A percentile compares a stretch with the other conserved stretches of the same genome.
Evolutionary conservation across 2,329 filamentous ascomycete genomes (phyloP).

Genomic region (Parascedosporium putredinis): DNA sequence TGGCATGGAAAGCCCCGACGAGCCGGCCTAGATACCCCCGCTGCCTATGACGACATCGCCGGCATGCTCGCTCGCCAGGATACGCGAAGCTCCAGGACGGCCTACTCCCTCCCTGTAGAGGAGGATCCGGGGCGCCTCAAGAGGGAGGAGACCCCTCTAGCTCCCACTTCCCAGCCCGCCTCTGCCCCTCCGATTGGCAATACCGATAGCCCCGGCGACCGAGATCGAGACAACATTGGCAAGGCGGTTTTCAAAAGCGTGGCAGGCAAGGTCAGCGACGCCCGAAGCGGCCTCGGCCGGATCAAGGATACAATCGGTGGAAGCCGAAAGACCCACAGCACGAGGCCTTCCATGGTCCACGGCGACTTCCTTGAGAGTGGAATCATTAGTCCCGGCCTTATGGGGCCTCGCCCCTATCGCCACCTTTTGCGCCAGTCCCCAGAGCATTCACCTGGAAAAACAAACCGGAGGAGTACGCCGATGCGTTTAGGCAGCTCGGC

Average conservation of each 20-base stretch:
- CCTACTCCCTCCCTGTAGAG: constrained; percentile 18
- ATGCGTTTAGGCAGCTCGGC: constrained; percentile 15
- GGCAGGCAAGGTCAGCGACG: constrained; percentile 67
- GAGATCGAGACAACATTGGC: constrained; percentile 47
- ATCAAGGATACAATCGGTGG: constrained; percentile 77
- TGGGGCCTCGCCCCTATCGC: constrained; percentile 14
- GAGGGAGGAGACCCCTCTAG: constrained; percentile 33
- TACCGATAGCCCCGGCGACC: constrained; percentile 29
- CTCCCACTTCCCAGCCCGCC: constrained; percentile 24
- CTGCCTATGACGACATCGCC: constrained; percentile 34
- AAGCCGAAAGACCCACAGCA: constrained; percentile 40
- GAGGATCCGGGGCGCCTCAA: constrained; percentile 19
- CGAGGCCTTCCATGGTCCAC: constrained; percentile 36
- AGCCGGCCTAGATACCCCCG: constrained; percentile 34
- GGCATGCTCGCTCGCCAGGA: constrained; percentile 46
- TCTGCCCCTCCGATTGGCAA: constrained; percentile 36
- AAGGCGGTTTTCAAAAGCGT: constrained; percentile 69
- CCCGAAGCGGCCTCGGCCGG: constrained; percentile 69
- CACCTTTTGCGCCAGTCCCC: constrained; percentile 9
- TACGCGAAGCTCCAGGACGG: constrained; percentile 24
- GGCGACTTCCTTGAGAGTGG: constrained; percentile 33
- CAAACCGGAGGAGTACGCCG: constrained; percentile 49
- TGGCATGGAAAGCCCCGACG: constrained; percentile 87
- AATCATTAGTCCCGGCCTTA: constrained; percentile 17
- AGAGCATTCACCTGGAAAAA: constrained; percentile 53